These are phyloP conservation scores for Venturia carpophila DNA, from an alignment of 2,329 filamentous ascomycete species.

Conservation along the genomic window DNA sequence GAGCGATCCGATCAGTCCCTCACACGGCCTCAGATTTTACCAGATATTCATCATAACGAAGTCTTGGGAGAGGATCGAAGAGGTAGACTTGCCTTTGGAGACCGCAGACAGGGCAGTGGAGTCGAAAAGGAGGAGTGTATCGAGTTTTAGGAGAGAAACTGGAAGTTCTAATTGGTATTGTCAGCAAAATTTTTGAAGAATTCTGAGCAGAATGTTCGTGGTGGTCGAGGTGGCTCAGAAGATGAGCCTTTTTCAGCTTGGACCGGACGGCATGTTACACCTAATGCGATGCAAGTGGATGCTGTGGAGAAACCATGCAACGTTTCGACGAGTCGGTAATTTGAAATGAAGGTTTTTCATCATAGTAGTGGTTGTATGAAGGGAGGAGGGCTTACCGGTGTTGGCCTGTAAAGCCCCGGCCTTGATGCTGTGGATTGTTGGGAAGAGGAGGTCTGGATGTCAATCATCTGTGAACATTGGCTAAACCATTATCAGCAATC, in stretches of 20 bases:
- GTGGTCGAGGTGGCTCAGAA: not conserved
- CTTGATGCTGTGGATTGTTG: not conserved
- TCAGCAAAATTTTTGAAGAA: not conserved
- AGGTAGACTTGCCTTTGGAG: not conserved
- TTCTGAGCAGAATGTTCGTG: not conserved
- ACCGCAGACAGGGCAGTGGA: too few species aligned
- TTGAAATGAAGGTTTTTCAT: not conserved
- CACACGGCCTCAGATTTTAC: not conserved
- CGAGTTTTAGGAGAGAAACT: not conserved
- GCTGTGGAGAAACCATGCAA: not conserved
- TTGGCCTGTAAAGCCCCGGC: not conserved
- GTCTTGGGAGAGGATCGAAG: not conserved
- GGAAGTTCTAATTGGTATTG: not conserved
- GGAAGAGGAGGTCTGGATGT: not conserved
- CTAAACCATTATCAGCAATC: not conserved
- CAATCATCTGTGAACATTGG: not conserved
- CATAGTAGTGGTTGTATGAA: not conserved
- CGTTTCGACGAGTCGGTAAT: not conserved
- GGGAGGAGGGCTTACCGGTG: not conserved
- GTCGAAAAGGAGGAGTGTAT: too few species aligned
- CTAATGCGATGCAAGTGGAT: not conserved
- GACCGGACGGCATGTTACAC: not conserved
- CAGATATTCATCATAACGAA: not conserved
- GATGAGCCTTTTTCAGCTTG: not conserved
- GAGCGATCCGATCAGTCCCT: not conserved